Evolutionary conservation across 2,329 filamentous ascomycete species (phyloP), one percentile per base, ranked within the genome.

Genomic region (Verticillium zaregamsianum): DNA sequence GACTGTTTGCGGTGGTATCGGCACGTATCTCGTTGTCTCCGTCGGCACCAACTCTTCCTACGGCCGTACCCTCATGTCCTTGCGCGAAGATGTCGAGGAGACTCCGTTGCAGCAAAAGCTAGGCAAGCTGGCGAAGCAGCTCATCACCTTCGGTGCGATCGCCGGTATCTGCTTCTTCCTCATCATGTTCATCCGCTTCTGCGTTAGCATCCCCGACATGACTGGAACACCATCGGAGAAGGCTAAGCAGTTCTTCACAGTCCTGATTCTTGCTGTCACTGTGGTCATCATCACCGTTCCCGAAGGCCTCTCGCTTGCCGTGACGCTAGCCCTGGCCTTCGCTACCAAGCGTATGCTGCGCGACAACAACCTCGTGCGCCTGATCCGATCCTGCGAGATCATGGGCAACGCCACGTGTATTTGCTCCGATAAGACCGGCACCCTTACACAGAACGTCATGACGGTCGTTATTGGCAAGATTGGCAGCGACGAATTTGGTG

Each of bases 81-180:
- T 94, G 12, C 86, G 90, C 64, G 89, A 91, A 67, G 89, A 92
- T 64, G 86, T 88, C 61, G 88, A 93, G 70, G 89, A 90, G 28
- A 94, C 91, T 1, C 91, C 91, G 3, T 74, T 94, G 8, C 91
- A 94, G 72, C 87, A 84, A 3, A 93, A 93, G 73, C 79, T 94
- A 62, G 92, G 93, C 66, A 81, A 87, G 4, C 80, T 94, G 20
- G 91, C 91, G 7, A 90, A 92, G 68, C 90, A 92, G 69, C 92
- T 94, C 61, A 79, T 78, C 28, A 72, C 75, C 1, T 74, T 79
- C 60, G 77, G 78, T 9, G 69, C 69, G 23, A 65, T 75, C 49
- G 79, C 73, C n/a, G 78, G 77, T 37, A 65, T 73, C 25, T 66
- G 80, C 40, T 79, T 79, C 67, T 79, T 80, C 61, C 61, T 78